Percentiles rank a stretch among this genome's conserved stretches.
phyloP scores from a whole-genome alignment of 2,329 filamentous ascomycete genomes.

The Fusarium sp. region DNA sequence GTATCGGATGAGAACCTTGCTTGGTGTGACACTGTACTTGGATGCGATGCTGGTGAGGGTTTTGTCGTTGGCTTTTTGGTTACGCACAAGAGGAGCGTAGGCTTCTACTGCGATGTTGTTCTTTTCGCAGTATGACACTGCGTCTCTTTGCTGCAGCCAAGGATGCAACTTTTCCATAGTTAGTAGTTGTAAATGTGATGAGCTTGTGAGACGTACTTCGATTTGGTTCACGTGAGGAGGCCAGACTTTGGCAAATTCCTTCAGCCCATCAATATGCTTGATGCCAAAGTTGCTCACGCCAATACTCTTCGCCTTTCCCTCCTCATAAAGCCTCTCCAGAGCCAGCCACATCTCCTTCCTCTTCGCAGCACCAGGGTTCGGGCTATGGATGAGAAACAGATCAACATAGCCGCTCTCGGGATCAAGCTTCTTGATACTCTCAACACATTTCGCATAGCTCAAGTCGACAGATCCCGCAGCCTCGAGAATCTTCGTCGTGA shows the following conservation, averaged over 20 bases:
- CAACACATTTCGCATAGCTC: slow-evolving; percentile 69
- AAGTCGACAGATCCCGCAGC: slow-evolving; percentile 62
- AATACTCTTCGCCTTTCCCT: slow-evolving; percentile 72
- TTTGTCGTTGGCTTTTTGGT: slow-evolving; percentile 60
- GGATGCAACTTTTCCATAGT: slow-evolving; percentile 73
- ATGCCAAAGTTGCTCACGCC: slow-evolving; percentile 80
- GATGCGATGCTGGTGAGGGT: slow-evolving; percentile 66
- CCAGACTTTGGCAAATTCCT: slow-evolving; percentile 70
- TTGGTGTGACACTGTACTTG: slow-evolving; percentile 68
- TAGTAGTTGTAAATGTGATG: slow-evolving; percentile 52
- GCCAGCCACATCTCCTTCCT: slow-evolving; percentile 75
- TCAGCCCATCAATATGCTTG: slow-evolving; percentile 75
- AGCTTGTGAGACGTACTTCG: slow-evolving; percentile 60
- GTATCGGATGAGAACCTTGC: slow-evolving; percentile 75
- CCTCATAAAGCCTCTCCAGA: slow-evolving; percentile 69
- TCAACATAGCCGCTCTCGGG: slow-evolving; percentile 71
- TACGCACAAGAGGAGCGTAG: slow-evolving; percentile 52
- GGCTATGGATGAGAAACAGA: slow-evolving; percentile 76
- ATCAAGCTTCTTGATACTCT: slow-evolving; percentile 72
- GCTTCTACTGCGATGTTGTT: slow-evolving; percentile 70
- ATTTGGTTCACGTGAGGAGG: slow-evolving; percentile 78
- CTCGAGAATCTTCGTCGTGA: slow-evolving; percentile 65
- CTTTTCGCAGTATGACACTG: slow-evolving; percentile 72
- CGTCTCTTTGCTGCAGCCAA: slow-evolving; percentile 66
- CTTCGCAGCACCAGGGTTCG: slow-evolving; percentile 64